Percentiles rank a stretch among this genome's conserved stretches.
phyloP scores from a whole-genome alignment of 2,329 filamentous ascomycete species.

The Pseudocercospora macadamiae region DNA sequence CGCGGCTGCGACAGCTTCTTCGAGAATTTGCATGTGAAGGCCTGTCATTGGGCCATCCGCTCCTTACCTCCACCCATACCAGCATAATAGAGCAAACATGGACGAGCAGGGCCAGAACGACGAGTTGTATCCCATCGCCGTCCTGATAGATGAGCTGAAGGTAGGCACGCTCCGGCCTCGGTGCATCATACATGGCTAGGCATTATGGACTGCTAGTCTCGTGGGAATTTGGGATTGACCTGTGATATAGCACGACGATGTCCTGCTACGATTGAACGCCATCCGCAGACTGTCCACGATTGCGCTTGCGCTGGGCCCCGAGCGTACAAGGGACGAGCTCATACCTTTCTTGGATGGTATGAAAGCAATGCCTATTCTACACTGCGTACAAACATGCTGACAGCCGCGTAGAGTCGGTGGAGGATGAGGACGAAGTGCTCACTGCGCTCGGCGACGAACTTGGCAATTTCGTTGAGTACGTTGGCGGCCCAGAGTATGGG shows the following conservation, averaged over 20 bases:
- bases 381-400: constrained; percentile 33
- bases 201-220: no score
- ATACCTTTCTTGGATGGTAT: constrained; percentile 98
- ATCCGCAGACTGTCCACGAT: constrained; percentile 98
- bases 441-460: constrained; percentile 97
- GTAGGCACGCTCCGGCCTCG: constrained; percentile 54
- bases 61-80: constrained; percentile 27
- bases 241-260: constrained; percentile 82
- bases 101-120: constrained; percentile 83
- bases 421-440: constrained; percentile 97
- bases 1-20: constrained; percentile 15
- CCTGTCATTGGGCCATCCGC: constrained; percentile 30
- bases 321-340: constrained; percentile 96
- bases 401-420: constrained; percentile 78
- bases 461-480: constrained; percentile 95
- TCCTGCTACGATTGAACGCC: constrained; percentile 94
- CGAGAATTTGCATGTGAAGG: constrained; percentile 25
- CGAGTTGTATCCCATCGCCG: constrained; percentile 99
- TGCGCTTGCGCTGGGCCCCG: constrained; percentile 90
- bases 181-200: constrained; percentile 1
- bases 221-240: constrained; percentile 14
- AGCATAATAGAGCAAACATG: constrained; percentile 60
- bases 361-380: constrained; percentile 42
- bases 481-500: constrained; percentile 88
- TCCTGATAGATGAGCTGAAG: constrained; percentile 99